Evolutionary conservation across 1,284 basidiomycete species (phyloP).

Genomic region (Melampsora americana): DNA sequence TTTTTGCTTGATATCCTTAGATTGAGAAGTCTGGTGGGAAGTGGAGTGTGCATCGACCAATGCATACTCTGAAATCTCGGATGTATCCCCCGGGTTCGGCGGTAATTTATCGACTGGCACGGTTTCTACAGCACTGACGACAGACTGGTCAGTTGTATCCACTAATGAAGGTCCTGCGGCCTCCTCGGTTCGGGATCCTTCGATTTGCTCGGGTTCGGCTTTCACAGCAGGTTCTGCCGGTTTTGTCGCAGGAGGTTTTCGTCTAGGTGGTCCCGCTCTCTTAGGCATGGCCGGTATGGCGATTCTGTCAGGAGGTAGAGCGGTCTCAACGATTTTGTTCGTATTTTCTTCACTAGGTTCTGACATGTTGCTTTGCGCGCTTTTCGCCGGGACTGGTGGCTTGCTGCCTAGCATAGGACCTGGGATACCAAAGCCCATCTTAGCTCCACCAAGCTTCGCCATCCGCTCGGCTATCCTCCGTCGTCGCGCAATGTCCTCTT

Average conservation of each 20-base stretch:
- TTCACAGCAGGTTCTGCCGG: not conserved
- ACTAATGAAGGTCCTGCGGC: not conserved
- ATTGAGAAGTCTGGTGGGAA: not conserved
- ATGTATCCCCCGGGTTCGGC: not conserved
- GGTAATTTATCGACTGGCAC: not conserved
- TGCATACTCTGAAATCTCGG: not conserved
- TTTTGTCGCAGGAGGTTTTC: constrained; percentile 29
- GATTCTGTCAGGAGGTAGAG: constrained; percentile 39
- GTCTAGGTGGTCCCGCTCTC: constrained; percentile 34
- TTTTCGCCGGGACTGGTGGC: constrained; percentile 7
- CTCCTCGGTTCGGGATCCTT: not conserved
- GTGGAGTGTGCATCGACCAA: not conserved
- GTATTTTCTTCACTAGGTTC: not conserved
- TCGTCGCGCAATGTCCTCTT: constrained; percentile 30
- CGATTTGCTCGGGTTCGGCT: not conserved
- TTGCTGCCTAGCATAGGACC: constrained; percentile 20
- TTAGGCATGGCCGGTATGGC: constrained; percentile 36
- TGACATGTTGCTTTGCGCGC: not conserved
- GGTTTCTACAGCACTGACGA: not conserved
- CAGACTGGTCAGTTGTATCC: not conserved
- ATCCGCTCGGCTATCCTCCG: constrained; percentile 40
- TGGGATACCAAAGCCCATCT: constrained; percentile 43
- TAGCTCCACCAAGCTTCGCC: constrained; percentile 43
- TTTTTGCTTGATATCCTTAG: not conserved
- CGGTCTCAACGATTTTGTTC: not conserved